Conservation (phyloP, 2,329 filamentous ascomycete genomes). For the Epichloe gansuensis region DNA sequence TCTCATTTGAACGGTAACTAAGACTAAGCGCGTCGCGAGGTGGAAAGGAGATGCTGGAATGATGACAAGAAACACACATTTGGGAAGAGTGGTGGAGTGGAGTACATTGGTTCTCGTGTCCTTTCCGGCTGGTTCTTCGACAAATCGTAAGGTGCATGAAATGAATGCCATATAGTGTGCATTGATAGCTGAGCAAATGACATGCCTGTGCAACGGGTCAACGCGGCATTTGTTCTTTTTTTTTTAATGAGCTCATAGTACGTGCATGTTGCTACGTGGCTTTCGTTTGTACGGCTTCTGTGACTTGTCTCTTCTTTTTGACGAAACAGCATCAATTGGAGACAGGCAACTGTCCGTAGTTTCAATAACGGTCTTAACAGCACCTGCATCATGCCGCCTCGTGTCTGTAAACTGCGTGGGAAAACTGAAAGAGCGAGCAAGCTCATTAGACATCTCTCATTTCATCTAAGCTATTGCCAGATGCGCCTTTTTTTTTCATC, state of each 20-base stretch:
- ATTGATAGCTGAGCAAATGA: constrained; percentile 30
- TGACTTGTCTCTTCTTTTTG: not conserved
- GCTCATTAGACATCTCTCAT: not conserved
- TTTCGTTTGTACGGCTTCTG: not conserved
- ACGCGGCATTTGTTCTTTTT: not conserved
- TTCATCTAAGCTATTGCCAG: not conserved
- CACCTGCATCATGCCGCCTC: no score
- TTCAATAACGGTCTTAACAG: no score
- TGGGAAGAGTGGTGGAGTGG: constrained; percentile 21
- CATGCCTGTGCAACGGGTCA: constrained; percentile 8
- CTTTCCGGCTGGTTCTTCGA: constrained; percentile 30
- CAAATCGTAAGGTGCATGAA: constrained; percentile 29
- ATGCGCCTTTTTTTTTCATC: not conserved
- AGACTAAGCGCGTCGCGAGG: not conserved
- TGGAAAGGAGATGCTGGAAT: not conserved
- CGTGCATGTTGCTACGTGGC: not conserved
- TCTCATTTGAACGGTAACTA: not conserved
- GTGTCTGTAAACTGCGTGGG: no score
- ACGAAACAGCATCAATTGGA: no score
- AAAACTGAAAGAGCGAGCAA: not conserved
- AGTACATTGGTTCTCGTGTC: constrained; percentile 27
- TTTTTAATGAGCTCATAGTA: not conserved
- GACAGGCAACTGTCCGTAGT: no score
- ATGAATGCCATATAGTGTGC: constrained; percentile 29
- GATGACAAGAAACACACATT: constrained; percentile 10